Evolutionary conservation across 352 stramenopile species (phyloP).

Genomic region (Pythium periplocum): DNA sequence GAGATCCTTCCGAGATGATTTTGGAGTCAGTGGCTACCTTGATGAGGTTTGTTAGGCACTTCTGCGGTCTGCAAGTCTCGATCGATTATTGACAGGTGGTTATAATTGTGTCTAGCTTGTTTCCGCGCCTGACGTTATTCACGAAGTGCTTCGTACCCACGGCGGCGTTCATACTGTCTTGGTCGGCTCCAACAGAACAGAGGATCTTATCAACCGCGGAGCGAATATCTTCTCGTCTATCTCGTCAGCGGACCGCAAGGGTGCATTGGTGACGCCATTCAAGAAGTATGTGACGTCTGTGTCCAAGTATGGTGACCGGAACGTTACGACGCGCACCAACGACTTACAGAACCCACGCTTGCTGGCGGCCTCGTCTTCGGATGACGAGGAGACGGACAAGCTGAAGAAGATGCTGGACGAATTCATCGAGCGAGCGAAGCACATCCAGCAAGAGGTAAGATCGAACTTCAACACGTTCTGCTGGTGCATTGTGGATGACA

Average conservation of each 20-base stretch:
- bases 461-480: not conserved
- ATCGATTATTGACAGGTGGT: not conserved
- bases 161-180: slow-evolving; percentile 77
- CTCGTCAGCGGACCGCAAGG: slow-evolving; percentile 46
- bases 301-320: slow-evolving; percentile 79
- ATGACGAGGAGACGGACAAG: slow-evolving; percentile 67
- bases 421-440: slow-evolving; percentile 22
- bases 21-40: slow-evolving; percentile 69
- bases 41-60: slow-evolving; percentile 45
- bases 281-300: slow-evolving; percentile 88
- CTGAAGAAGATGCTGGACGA: slow-evolving; percentile 52
- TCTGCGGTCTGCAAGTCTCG: not conserved
- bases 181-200: slow-evolving; percentile 62
- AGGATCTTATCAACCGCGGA: slow-evolving; percentile 72
- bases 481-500: no score
- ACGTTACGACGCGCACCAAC: slow-evolving; percentile 82
- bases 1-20: slow-evolving; percentile 34
- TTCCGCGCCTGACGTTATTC: slow-evolving; percentile 75
- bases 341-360: slow-evolving; percentile 66
- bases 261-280: slow-evolving; percentile 73
- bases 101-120: slow-evolving; percentile 38
- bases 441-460: slow-evolving; percentile 53
- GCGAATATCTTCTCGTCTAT: slow-evolving; percentile 60
- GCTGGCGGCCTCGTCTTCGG: slow-evolving; percentile 66
- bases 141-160: slow-evolving; percentile 64